Conservation (phyloP, 768 basidiomycete genomes). For the Xerocomellus dryophilus region DNA sequence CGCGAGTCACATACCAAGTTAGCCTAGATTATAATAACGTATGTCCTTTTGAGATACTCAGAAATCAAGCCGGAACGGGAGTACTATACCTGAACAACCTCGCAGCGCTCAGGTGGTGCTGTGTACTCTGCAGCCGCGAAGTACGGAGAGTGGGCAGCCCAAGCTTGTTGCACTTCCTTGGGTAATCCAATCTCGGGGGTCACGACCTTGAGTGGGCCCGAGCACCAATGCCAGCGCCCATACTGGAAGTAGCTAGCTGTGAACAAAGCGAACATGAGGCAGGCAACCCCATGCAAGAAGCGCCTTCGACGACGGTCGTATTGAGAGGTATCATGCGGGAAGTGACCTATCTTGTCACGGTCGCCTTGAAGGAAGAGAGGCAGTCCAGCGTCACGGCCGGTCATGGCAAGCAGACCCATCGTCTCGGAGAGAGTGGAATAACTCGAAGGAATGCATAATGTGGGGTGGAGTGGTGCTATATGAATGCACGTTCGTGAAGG, state of each 20-base stretch:
- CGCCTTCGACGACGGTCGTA: not conserved
- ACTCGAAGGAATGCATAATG: not conserved
- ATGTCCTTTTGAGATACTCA: not conserved
- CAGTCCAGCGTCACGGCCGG: not conserved
- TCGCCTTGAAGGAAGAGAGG: constrained; percentile 7
- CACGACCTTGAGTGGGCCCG: not conserved
- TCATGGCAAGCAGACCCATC: not conserved
- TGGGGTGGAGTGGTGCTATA: constrained; percentile 8
- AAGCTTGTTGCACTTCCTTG: constrained; percentile 34
- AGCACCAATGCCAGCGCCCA: constrained; percentile 6
- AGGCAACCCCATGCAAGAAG: not conserved
- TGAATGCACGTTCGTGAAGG: constrained; percentile 26
- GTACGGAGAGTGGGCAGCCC: constrained; percentile 66
- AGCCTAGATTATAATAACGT: constrained; percentile 17
- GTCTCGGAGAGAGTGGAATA: constrained; percentile 4
- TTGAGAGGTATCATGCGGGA: not conserved
- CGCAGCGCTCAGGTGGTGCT: constrained; percentile 47
- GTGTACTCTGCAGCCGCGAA: constrained; percentile 46
- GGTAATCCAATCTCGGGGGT: constrained; percentile 8
- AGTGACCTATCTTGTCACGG: constrained; percentile 1
- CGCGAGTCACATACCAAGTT: constrained; percentile 26
- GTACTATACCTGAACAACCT: constrained; percentile 50
- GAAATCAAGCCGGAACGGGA: not conserved
- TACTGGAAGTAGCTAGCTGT: constrained; percentile 13
- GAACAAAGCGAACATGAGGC: constrained; percentile 18